Conservation (phyloP, 129 eudicot genomes). For the Logfia minima region DNA sequence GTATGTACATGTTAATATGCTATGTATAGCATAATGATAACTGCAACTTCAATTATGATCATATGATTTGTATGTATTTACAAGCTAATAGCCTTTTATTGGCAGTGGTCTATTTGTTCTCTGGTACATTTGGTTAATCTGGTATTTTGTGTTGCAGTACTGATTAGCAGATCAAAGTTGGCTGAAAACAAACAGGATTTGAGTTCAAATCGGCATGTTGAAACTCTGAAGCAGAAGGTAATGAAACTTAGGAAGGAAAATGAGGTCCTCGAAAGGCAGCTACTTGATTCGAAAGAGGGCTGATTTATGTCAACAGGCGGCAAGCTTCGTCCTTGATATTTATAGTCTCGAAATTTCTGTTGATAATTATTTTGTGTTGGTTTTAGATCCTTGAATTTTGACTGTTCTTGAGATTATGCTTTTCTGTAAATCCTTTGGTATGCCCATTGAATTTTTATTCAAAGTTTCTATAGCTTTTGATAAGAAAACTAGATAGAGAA, state of each 20-base stretch:
- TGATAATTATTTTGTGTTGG: not conserved
- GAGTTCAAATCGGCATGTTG: slow-evolving; percentile 44
- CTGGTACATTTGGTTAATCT: not conserved
- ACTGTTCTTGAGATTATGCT: not conserved
- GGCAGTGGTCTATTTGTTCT: slow-evolving; percentile 1
- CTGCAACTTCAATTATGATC: not conserved
- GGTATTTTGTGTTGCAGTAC: slow-evolving; percentile 44
- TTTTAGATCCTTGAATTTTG: not conserved
- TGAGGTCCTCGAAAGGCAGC: slow-evolving; percentile 56
- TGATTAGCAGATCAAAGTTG: slow-evolving; percentile 47
- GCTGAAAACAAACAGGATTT: slow-evolving; percentile 46
- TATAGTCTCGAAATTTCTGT: not conserved
- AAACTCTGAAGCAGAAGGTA: slow-evolving; percentile 66
- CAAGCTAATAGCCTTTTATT: not conserved
- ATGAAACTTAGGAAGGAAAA: slow-evolving; percentile 74
- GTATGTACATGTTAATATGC: slow-evolving; percentile 34
- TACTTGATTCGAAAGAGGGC: slow-evolving; percentile 35
- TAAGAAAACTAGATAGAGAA: not conserved
- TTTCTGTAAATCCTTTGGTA: not conserved
- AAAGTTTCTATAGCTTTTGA: not conserved
- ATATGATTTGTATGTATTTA: not conserved
- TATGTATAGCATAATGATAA: not conserved
- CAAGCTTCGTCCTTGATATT: not conserved
- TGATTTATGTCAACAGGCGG: slow-evolving; percentile 16
- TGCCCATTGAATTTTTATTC: not conserved